Percentiles rank a stretch among this genome's conserved stretches.
Conservation (phyloP, 2,329 filamentous ascomycete genomes). For the Neofusicoccum sp. region DNA sequence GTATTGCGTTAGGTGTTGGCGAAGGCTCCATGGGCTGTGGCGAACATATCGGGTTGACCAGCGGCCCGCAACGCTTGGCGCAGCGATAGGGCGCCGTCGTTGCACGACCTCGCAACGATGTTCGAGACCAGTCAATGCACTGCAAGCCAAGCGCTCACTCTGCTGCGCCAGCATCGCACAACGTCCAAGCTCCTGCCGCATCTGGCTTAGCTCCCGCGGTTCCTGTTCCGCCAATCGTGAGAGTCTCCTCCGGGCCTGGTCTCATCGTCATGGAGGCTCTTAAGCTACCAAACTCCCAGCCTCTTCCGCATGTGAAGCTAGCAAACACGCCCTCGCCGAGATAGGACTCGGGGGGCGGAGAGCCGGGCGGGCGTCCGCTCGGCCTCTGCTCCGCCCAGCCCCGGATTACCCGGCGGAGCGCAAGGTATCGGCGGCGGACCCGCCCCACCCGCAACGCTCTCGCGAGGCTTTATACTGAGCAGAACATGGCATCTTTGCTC, state of each 20-base stretch:
- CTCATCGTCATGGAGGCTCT: slow-evolving; percentile 4
- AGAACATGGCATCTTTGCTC: too few relatives aligned
- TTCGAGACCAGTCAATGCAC: background rate
- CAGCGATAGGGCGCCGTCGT: too few relatives aligned
- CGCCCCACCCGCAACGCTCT: too few relatives aligned
- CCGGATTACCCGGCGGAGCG: too few relatives aligned
- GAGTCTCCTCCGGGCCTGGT: background rate
- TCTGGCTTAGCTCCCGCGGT: slow-evolving; percentile 5
- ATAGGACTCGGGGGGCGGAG: slow-evolving; percentile 3
- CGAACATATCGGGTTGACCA: too few relatives aligned
- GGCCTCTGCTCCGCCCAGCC: too few relatives aligned
- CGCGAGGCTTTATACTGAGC: too few relatives aligned
- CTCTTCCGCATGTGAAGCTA: background rate
- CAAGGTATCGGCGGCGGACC: too few relatives aligned
- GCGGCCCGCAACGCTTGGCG: too few relatives aligned
- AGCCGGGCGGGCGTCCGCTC: background rate
- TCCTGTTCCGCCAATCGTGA: background rate
- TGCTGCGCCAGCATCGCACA: background rate
- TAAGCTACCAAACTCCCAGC: background rate
- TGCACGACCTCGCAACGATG: background rate
- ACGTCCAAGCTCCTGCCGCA: background rate
- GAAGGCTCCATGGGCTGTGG: too few relatives aligned
- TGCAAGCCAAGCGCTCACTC: background rate
- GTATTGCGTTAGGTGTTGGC: too few relatives aligned
- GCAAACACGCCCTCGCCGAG: background rate